Percentiles rank a stretch among this genome's conserved stretches.
Conservation (phyloP, 176 grass and related monocot species). For the Carex pumila region DNA sequence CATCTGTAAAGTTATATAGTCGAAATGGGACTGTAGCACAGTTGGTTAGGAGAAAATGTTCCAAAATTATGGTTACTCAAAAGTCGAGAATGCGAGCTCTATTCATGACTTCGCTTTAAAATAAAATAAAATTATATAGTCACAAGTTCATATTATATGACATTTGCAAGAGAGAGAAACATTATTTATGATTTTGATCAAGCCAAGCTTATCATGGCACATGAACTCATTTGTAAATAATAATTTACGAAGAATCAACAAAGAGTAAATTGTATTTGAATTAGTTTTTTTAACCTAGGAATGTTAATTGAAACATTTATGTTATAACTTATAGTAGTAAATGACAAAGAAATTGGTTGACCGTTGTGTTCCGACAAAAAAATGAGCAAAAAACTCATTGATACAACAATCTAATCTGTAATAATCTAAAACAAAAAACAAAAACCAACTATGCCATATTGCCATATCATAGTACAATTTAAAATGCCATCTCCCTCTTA, state of each 20-base stretch:
- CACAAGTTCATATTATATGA: not conserved
- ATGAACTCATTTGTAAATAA: not conserved
- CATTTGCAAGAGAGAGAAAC: not conserved
- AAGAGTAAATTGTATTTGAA: not conserved
- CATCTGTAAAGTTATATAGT: not conserved
- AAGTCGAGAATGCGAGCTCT: too few relatives aligned
- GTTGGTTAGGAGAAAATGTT: too few relatives aligned
- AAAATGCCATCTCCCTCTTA: not conserved
- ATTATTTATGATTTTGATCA: not conserved
- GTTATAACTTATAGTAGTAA: not conserved
- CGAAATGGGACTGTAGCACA: too few relatives aligned
- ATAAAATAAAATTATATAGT: not conserved
- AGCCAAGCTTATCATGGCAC: not conserved
- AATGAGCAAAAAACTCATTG: not conserved
- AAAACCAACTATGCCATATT: not conserved
- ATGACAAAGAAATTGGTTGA: not conserved
- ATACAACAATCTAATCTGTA: not conserved
- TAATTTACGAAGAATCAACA: not conserved
- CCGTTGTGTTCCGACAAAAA: not conserved
- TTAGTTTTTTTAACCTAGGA: not conserved
- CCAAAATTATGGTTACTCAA: too few relatives aligned
- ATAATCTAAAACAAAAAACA: not conserved
- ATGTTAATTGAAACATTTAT: not conserved
- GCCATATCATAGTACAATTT: slow-evolving; percentile 12
- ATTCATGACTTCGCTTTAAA: too few relatives aligned